phyloP scores from a whole-genome alignment of 2,329 filamentous ascomycete species.

The Botrytis tulipae region DNA sequence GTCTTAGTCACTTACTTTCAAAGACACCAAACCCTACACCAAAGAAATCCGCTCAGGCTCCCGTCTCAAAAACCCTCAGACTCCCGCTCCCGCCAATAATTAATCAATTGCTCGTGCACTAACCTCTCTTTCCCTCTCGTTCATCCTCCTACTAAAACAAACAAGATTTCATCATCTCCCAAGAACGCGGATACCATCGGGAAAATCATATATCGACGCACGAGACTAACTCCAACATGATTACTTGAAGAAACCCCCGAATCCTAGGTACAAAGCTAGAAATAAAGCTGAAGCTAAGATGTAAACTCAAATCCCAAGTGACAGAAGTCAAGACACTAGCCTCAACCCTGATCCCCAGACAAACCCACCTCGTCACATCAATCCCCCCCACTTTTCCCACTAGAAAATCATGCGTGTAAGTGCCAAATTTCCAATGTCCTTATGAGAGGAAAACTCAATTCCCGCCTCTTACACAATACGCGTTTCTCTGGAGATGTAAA shows the following conservation, averaged over 20 bases:
- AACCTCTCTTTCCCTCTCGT: neutral
- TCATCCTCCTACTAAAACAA: neutral
- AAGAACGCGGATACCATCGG: neutral
- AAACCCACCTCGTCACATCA: neutral
- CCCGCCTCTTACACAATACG: neutral
- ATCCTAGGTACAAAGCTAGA: neutral
- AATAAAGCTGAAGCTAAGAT: neutral
- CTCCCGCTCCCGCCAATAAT: neutral
- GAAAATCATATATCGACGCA: neutral
- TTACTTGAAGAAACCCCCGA: neutral
- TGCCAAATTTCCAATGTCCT: neutral
- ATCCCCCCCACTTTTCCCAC: neutral
- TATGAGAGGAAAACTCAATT: neutral
- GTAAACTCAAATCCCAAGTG: neutral
- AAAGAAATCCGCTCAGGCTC: neutral
- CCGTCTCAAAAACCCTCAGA: neutral
- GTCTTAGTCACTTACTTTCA: neutral
- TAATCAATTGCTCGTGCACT: neutral
- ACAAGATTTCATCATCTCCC: neutral
- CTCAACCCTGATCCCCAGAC: neutral
- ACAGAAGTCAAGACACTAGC: neutral
- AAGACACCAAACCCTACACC: neutral
- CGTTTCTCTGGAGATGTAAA: neutral
- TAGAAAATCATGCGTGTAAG: neutral
- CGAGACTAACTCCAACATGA: neutral